Conservation (phyloP, 2,329 filamentous ascomycete species). For the Trichoderma hamatum region DNA sequence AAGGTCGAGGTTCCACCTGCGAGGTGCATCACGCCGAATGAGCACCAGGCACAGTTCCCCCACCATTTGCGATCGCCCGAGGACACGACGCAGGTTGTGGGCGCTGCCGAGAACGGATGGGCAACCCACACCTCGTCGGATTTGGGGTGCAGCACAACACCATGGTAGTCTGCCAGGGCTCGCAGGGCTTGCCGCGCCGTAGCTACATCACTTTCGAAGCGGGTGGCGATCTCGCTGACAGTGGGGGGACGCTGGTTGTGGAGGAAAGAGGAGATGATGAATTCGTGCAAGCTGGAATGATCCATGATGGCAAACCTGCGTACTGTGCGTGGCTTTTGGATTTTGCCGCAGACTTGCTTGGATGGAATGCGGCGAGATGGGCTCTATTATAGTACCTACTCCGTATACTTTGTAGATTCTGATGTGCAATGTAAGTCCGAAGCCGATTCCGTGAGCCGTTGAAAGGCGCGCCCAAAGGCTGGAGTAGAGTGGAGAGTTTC, state of each 20-base stretch:
- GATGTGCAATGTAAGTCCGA: too few species aligned
- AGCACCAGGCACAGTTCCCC: neutral
- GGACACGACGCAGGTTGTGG: neutral
- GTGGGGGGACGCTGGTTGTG: neutral
- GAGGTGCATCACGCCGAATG: neutral
- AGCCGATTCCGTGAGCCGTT: too few species aligned
- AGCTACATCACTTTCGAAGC: neutral
- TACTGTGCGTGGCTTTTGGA: neutral
- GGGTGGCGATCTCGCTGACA: neutral
- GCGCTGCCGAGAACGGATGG: neutral
- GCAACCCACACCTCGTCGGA: conserved; percentile 12
- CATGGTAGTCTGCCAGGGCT: neutral
- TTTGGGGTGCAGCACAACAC: conserved; percentile 3
- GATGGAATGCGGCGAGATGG: neutral
- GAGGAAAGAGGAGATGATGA: neutral
- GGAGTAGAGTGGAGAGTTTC: too few species aligned
- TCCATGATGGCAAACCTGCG: neutral
- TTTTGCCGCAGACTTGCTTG: neutral
- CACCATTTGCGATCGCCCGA: neutral
- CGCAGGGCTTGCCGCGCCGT: neutral
- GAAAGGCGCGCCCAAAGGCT: too few species aligned
- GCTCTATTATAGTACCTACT: neutral
- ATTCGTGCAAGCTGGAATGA: neutral
- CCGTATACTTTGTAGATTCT: neutral
- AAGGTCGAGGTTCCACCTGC: neutral